Base-by-base conservation (phyloP, 2,329 filamentous ascomycete species). In the Hypocrella siamensis region DNA sequence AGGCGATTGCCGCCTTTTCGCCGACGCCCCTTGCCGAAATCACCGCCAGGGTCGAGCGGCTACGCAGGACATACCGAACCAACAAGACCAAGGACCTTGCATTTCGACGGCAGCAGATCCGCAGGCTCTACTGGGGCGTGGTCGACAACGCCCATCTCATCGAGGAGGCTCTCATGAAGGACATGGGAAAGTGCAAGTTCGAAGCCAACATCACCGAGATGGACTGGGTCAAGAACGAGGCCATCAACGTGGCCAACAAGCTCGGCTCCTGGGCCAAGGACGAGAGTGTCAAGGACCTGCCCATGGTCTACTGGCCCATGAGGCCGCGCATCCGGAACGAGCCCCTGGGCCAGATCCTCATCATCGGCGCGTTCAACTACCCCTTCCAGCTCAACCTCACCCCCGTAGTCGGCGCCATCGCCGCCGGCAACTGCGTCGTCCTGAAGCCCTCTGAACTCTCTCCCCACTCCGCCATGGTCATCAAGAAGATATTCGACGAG, bases 281-380 rank as follows among this genome's bases (percentile, higher is more conserved):
- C 48, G 84, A 94, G 55, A 66, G 65, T 46, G 64, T 83, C 19
- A 57, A 57, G 27, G 77, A 84, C 49, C 77, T 92, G 14, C 63
- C 76, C 10, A 50, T 84, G 28, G 64, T 67, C 26, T 83, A 77
- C 56, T 67, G 67, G 42, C 49, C 79, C 26, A 67, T 93, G 58
- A 75, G 64, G 34, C 79, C 85, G 24, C 77, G 69, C 48, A 76
- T 92, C 51, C 67, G 76, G 41, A 92, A 93, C 59, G 88, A 96
- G 48, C 90, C 90, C 2, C 56, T 94, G 35, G 90, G 90, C 22
- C 63, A 75, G 26, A 74, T 83, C 9, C 63, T 96, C 44, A 73
- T 94, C 46, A 92, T 96, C 48, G 84, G 85, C 35, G 75, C 90
- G 27, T 96, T 83, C 70, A 98, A 98, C 63, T 93, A 86, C 54